Percentiles rank a stretch among this genome's conserved stretches.
Evolutionary conservation across 345 rosid genomes (phyloP).

Genomic region (Gossypioides kirkii): DNA sequence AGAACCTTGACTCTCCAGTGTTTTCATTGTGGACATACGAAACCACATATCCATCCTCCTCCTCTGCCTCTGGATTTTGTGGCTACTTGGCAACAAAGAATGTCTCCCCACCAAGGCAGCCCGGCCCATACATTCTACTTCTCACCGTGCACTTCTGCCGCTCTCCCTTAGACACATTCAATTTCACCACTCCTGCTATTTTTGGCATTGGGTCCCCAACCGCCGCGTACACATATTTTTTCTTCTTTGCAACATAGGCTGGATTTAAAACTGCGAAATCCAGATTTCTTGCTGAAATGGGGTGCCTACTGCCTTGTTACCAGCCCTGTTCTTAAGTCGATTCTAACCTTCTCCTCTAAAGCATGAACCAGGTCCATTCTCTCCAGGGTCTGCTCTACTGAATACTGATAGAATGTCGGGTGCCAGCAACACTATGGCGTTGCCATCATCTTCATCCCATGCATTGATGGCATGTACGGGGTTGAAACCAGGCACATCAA

Average conservation of each 20-base stretch:
- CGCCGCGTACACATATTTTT: conserved; percentile 41
- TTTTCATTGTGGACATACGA: conserved; percentile 46
- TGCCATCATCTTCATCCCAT: conserved; percentile 50
- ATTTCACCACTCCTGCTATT: conserved; percentile 45
- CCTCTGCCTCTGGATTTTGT: conserved; percentile 36
- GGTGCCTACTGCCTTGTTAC: conserved; percentile 42
- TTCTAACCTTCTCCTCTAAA: conserved; percentile 35
- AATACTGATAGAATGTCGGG: conserved; percentile 50
- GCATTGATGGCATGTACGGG: conserved; percentile 43
- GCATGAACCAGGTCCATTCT: conserved; percentile 51
- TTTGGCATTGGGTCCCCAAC: conserved; percentile 54
- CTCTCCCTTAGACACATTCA: conserved; percentile 34
- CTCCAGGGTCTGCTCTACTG: conserved; percentile 53
- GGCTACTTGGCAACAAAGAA: conserved; percentile 52
- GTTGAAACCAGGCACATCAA: conserved; percentile 52
- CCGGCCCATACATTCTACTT: conserved; percentile 32
- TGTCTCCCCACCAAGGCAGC: conserved; percentile 52
- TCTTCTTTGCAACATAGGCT: conserved; percentile 31
- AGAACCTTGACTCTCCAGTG: conserved; percentile 41
- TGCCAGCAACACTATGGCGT: conserved; percentile 36
- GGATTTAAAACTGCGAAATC: conserved; percentile 48
- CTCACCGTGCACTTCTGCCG: conserved; percentile 37
- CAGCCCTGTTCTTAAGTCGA: conserved; percentile 35
- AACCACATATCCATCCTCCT: conserved; percentile 51
- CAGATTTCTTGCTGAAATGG: conserved; percentile 43